Evolutionary conservation across 2,329 filamentous ascomycete genomes (phyloP), one percentile per base, ranked within the genome.

Genomic region (Ceratocystis diversiconidia): DNA sequence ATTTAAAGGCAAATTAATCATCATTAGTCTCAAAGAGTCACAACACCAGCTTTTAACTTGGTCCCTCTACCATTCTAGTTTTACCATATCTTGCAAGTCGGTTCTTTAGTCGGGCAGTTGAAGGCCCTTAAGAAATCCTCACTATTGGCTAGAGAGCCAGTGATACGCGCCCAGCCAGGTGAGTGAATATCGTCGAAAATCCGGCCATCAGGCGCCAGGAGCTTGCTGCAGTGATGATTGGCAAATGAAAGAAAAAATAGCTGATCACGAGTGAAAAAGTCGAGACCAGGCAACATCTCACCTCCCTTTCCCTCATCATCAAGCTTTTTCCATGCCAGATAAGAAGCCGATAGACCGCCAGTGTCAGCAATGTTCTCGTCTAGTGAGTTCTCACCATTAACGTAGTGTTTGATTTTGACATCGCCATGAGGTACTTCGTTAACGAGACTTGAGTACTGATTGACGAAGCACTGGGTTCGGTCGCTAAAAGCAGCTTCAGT

Each of bases 301-400:
- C 81, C 80, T 0, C 80, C 76, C n/a, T 77, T 78, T 36, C 57
- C 22, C 32, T 48, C 46, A 79, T 76, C 73, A 36, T 82, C 79
- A 8, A 79, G 79, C 68, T 80, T 81, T 72, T 84, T 81, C 86
- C 86, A 90, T 0, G 85, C 85, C 25, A 79, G 76, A 71, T 82
- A 89, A 0, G 85, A 78, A 0, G 85, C 82, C 7, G 80, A 78
- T 0, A 89, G 72, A 12, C 86, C 87, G 17, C 85, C 86, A 0
- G 85, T 83, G 72, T 89, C 87, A 1, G 86, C 85, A 70, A 89
- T 85, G 71, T 89, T 89, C 75, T 89, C 87, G 19, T 82, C 83
- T 1, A 88, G 75, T 0, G 86, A 89, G 12, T 84, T 75, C 28
- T 75, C 76, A 8, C 86, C 86, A 67, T 87, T 84, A 65, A 88